Evolutionary conservation across 495 filamentous ascomycete species (phyloP).

Genomic region (Penicillium mononematosum): DNA sequence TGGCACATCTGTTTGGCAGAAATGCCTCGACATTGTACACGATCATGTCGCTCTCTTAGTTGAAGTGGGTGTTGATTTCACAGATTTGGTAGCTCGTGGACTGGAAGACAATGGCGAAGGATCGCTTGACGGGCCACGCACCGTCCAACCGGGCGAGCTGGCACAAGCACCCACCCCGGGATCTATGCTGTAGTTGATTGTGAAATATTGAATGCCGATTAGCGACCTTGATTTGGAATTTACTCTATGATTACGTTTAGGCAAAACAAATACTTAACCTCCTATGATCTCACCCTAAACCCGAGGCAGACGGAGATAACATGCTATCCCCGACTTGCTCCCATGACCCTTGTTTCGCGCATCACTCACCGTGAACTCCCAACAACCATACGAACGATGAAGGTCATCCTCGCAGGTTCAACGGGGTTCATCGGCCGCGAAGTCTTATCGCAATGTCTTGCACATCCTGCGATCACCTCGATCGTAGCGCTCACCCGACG

Average conservation of each 20-base stretch:
- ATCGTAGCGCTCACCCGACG: too few relatives aligned
- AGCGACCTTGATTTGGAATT: constrained; percentile 1
- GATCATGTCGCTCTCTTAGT: constrained; percentile 75
- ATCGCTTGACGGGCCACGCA: constrained; percentile 13
- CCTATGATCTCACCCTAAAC: neutral
- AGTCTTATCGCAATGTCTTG: too few relatives aligned
- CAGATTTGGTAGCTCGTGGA: constrained; percentile 58
- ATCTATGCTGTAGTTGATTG: constrained; percentile 4
- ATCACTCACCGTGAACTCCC: too few relatives aligned
- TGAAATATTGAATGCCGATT: constrained; percentile 1
- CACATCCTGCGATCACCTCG: too few relatives aligned
- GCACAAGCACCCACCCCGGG: constrained; percentile 10
- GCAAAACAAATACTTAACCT: too few relatives aligned
- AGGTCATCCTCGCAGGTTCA: too few relatives aligned
- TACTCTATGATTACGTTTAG: neutral
- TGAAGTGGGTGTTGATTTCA: constrained; percentile 90
- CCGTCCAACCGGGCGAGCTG: constrained; percentile 28
- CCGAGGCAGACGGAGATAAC: neutral
- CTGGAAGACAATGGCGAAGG: constrained; percentile 34
- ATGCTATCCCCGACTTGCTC: neutral
- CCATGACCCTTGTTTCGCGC: too few relatives aligned
- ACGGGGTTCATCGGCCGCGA: too few relatives aligned
- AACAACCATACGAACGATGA: too few relatives aligned
- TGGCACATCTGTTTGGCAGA: constrained; percentile 66
- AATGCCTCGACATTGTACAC: constrained; percentile 79